Base-by-base conservation (phyloP, 768 basidiomycete species). In the Candolleomyces eurysporus region DNA sequence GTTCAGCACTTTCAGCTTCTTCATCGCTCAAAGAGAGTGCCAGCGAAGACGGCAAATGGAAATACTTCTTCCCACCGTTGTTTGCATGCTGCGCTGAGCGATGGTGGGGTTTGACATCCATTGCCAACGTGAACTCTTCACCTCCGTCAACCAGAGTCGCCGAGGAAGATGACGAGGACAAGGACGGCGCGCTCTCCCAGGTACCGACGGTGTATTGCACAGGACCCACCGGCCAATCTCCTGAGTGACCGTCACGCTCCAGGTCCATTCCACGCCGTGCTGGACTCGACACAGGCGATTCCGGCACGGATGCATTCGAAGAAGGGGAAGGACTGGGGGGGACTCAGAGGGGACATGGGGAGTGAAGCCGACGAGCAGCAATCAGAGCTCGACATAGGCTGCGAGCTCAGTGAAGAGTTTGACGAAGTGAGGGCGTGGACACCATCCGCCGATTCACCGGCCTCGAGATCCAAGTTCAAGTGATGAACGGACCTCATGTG, bases 121-220 rank as follows among this genome's bases (percentile, higher is more conserved):
- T 81, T 3, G 76, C 70, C n/a, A 81, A 68, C 14, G 78, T 80
- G 57, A 81, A 79, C 65, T 81, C 79, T 31, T 76, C 75, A n/a
- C 69, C 70, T 17, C 65, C 58, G 48, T 59, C 68, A 50, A 64
- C 69, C 60, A 45, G 59, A 59, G 22, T 55, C 54, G 43, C 52
- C 48, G 21, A 52, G 57, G 13, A 61, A 26, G 39, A 59, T 10
- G 43, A 26, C 43, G 43, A 31, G 43, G 26, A 22, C 40, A 30
- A 32, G 19, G 39, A 2, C 31, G 40, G 16, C 5, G 40, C n/a
- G 21, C 26, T 51, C 22, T 21, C 49, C 21, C 49, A 21, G 22
- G 21, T 22, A 21, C 49, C 21, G 14, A 19, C 49, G 6, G 36
- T 36, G 36, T 3, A 36, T 51, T 14, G 26, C 5, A 31, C 36